phyloP scores from a whole-genome alignment of 1,284 basidiomycete species.

The Ceratobasidium sp. region DNA sequence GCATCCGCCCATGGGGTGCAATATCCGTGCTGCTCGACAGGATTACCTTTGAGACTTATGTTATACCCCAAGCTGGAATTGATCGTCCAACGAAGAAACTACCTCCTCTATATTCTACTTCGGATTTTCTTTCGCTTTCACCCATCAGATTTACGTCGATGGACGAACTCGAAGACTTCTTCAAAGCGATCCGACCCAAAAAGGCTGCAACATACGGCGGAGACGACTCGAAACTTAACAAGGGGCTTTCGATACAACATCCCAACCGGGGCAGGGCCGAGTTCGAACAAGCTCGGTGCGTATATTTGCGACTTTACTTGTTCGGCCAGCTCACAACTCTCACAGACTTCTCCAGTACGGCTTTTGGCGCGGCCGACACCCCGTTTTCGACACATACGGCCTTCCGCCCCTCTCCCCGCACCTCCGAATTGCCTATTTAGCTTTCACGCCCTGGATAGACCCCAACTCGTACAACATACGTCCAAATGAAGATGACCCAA shows the following conservation, averaged over 20 bases:
- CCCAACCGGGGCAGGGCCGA: constrained; percentile 17
- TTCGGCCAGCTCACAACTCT: not conserved
- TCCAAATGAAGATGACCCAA: constrained; percentile 4
- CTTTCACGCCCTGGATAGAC: constrained; percentile 34
- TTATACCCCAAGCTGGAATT: not conserved
- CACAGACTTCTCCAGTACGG: not conserved
- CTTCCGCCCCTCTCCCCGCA: not conserved
- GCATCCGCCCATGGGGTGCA: constrained; percentile 20
- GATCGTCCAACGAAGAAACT: not conserved
- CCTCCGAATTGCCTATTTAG: constrained; percentile 23
- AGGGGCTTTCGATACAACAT: not conserved
- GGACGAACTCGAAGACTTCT: constrained; percentile 1
- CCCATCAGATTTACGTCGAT: constrained; percentile 10
- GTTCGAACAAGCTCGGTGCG: constrained; percentile 36
- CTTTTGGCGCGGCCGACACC: not conserved
- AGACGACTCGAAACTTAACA: constrained; percentile 38
- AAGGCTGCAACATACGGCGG: not conserved
- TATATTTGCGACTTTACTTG: not conserved
- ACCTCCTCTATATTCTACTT: constrained; percentile 9
- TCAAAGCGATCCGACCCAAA: not conserved
- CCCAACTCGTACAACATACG: not conserved
- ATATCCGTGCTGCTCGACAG: constrained; percentile 16
- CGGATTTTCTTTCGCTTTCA: constrained; percentile 9
- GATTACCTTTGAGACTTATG: not conserved
- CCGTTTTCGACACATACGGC: not conserved